A percentile compares a stretch with the other conserved stretches of the same genome.
These are phyloP conservation scores for Plantago lanceolata DNA, from an alignment of 305 asterid species.

Conservation along the genomic window DNA sequence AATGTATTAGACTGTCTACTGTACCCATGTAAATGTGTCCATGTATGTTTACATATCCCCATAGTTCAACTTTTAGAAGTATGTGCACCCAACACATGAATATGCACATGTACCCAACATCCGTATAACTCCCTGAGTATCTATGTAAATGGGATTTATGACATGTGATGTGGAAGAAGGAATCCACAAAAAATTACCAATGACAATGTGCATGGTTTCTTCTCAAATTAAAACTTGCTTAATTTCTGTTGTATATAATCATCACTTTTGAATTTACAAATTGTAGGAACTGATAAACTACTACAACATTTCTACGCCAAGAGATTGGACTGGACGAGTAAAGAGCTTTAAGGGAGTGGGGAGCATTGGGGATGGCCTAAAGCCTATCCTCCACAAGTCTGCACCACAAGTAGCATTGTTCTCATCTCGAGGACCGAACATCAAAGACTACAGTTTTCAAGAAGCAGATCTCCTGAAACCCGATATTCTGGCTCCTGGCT, in stretches of 20 bases:
- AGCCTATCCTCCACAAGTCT: conserved; percentile 78
- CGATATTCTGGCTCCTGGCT: conserved; percentile 95
- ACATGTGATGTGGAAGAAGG: not conserved
- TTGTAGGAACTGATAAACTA: conserved; percentile 85
- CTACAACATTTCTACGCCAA: conserved; percentile 73
- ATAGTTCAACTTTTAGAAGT: no score
- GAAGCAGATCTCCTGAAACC: conserved; percentile 97
- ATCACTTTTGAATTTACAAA: conserved; percentile 24
- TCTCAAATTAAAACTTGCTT: conserved; percentile 7
- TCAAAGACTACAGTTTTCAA: conserved; percentile 84
- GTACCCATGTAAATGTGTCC: no score
- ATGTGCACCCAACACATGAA: no score
- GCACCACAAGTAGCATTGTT: conserved; percentile 97
- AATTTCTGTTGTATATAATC: conserved; percentile 13
- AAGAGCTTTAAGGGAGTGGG: conserved; percentile 83
- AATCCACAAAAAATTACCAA: not conserved
- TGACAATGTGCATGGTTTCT: not conserved
- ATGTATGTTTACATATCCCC: no score
- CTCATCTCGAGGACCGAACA: conserved; percentile 96
- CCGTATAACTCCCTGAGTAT: no score
- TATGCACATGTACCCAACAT: no score
- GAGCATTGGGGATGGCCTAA: conserved; percentile 79
- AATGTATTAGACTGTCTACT: no score
- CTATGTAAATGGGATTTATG: not conserved
- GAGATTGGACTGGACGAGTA: conserved; percentile 95